Evolutionary conservation across 306 rosid genomes (phyloP).

Genomic region (Cicer yamashitae): DNA sequence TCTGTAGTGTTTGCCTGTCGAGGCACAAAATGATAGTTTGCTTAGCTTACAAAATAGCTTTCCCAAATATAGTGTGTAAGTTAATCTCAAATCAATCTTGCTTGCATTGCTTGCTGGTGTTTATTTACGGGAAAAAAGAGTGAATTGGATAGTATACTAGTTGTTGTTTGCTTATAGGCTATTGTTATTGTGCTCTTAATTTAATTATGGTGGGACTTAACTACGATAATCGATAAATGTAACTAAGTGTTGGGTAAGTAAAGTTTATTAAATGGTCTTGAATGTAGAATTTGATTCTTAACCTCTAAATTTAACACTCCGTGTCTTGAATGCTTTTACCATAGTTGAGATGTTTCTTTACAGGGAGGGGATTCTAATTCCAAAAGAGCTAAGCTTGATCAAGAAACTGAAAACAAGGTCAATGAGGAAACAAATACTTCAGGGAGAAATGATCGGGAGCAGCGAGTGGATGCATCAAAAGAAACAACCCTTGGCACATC

Average conservation of each 20-base stretch:
- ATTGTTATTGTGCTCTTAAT: background rate
- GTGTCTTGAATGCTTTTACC: background rate
- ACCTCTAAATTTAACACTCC: background rate
- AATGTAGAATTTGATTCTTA: background rate
- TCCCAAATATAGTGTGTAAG: background rate
- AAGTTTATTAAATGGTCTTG: background rate
- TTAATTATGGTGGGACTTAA: background rate
- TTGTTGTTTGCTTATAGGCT: background rate
- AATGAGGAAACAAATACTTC: slow-evolving; percentile 43
- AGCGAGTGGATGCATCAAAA: slow-evolving; percentile 45
- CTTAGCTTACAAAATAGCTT: background rate
- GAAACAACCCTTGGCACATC: slow-evolving; percentile 61
- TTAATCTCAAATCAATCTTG: background rate
- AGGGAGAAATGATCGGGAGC: slow-evolving; percentile 46
- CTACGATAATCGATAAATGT: background rate
- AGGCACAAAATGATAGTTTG: background rate
- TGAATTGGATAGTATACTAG: background rate
- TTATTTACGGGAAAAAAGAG: too few species aligned
- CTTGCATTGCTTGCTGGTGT: slow-evolving; percentile 13
- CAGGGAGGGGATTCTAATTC: slow-evolving; percentile 69
- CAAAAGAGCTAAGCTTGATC: slow-evolving; percentile 74
- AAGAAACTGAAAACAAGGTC: slow-evolving; percentile 54
- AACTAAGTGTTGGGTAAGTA: background rate
- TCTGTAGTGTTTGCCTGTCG: background rate
- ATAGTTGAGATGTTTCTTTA: slow-evolving; percentile 18